Base-by-base conservation (phyloP, 164 flowering plant species). In the Magnolia sinica region DNA sequence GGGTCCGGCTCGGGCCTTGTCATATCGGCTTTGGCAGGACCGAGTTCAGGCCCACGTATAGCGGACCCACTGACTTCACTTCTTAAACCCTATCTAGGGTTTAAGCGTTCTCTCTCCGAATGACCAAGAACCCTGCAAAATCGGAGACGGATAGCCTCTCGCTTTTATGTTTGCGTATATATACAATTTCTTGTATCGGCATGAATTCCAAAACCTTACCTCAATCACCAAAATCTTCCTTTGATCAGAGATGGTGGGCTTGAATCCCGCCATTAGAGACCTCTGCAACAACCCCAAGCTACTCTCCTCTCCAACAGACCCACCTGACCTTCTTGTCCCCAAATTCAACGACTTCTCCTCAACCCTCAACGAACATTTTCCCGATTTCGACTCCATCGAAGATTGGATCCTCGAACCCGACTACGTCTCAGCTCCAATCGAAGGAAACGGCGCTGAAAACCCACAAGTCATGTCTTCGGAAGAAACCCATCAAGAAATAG, bases 331-430 rank as follows among this genome's bases (percentile, higher is more conserved):
- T 65, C 24, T 20, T 37, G 13, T 65, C 10, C 37, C 68, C 37
- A 29, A 10, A 65, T 71, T 71, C 59, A 45, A 20, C 13, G 64
- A 72, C 11, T 72, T 72, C 31, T 29, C 63, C 20, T 49, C 13
- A 13, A 8, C 14, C 22, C 70, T 82, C 16, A 76, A 77, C n/a
- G 88, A 88, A 19, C 81, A 89, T 1, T 82, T 89, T 31, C 81
- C 83, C 13, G 87, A 87, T 79, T 88, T 89, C 52, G 90, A 89
- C 16, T 78, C 76, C 22, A 75, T 87, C 24, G 73, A 82, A 52
- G 86, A 84, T 20, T 91, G 87, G 87, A 81, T 84, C 19, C 16
- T 69, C 7, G 82, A 84, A 19, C 65, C 68, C 8, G 78, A 72
- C 61, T 14, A 61, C 5, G 5, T 45, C 7, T 18, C 22, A 24